Base-by-base conservation (phyloP, 225 moss, liverwort and hornwort genomes). In the Anthoceros angustus region DNA sequence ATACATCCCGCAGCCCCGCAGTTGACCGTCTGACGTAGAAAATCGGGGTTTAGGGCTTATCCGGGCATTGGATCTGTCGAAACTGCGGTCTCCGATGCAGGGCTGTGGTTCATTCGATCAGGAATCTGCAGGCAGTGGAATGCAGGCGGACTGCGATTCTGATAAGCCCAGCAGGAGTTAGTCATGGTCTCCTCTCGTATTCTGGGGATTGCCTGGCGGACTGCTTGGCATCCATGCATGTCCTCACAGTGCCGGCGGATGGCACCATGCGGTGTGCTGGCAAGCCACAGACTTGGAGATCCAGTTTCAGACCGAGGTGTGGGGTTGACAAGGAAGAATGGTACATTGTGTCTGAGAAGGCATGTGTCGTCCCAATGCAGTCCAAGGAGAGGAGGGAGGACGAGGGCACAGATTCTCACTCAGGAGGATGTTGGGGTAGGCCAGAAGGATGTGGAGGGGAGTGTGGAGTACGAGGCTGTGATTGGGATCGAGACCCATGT, bases 401-500 rank as follows among this genome's bases (percentile, higher is more conserved):
- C 16, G 6, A 18, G 55, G 7, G 55, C 55, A 23, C 55, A 55
- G 55, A 23, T 55, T 23, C 55, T 55, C 8, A 23, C 23, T 20
- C 55, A 55, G 55, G 55, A 55, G 55, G 55, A 55, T 18, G n/a
- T 55, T 18, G 23, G 55, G 7, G n/a, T 2, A 18, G 55, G 55
- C n/a, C 55, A 55, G 18, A 18, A 55, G 55, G 64, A 25, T n/a
- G 20, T 10, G 20, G 64, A 67, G 55, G 66, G 67, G 12, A 69
- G 69, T 43, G 65, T 77, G 15, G 83, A 88, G 25, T 92, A 89
- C 46, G 95, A 98, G 73, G 89, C 87, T 3, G 92, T 98, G 64
- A 98, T 92, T 64, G 95, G 95, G 25, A 98, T 92, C 61, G 95
- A 98, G 70, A 92, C 95, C 9, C 95, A 98, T 32, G 92, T 98